A percentile compares a stretch with the other conserved stretches of the same genome.
Conservation (phyloP, 2,329 filamentous ascomycete species). For the Pseudonectria buxi region DNA sequence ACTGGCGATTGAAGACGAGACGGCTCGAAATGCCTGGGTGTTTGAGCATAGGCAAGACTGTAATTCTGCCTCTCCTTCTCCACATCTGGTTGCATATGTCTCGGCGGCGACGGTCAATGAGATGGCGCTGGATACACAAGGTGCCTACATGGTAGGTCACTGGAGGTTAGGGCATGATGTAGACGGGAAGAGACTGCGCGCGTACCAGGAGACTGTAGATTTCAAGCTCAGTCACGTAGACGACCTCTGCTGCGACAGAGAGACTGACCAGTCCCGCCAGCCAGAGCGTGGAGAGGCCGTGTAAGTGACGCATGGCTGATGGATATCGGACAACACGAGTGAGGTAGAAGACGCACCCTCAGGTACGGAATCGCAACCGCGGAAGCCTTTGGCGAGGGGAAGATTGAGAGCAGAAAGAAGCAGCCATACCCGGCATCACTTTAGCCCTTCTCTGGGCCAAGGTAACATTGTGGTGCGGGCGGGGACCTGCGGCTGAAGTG, state of each 20-base stretch:
- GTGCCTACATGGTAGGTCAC: conserved; percentile 35
- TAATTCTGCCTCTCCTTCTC: conserved; percentile 35
- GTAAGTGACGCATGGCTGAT: conserved; percentile 15
- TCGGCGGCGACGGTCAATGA: conserved; percentile 36
- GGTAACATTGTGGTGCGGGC: too few relatives aligned
- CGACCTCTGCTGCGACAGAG: conserved; percentile 20
- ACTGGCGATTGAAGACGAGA: conserved; percentile 32
- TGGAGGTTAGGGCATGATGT: not conserved
- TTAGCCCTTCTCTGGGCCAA: too few relatives aligned
- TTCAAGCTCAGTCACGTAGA: conserved; percentile 38
- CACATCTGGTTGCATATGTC: conserved; percentile 36
- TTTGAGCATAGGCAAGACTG: conserved; percentile 49
- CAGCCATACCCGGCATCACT: too few relatives aligned
- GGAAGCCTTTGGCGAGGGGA: not conserved
- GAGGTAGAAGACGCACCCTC: conserved; percentile 3
- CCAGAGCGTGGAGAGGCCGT: conserved; percentile 4
- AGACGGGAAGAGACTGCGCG: not conserved
- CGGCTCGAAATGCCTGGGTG: conserved; percentile 31
- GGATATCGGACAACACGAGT: not conserved
- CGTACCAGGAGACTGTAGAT: conserved; percentile 36
- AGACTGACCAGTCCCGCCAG: conserved; percentile 4
- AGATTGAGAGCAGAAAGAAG: too few relatives aligned
- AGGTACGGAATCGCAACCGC: conserved; percentile 3
- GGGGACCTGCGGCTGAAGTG: too few relatives aligned
- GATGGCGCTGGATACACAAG: conserved; percentile 42